Evolutionary conservation across 345 rosid genomes (phyloP), one percentile per base, ranked within the genome.

Genomic region (Eucalyptus virginea): DNA sequence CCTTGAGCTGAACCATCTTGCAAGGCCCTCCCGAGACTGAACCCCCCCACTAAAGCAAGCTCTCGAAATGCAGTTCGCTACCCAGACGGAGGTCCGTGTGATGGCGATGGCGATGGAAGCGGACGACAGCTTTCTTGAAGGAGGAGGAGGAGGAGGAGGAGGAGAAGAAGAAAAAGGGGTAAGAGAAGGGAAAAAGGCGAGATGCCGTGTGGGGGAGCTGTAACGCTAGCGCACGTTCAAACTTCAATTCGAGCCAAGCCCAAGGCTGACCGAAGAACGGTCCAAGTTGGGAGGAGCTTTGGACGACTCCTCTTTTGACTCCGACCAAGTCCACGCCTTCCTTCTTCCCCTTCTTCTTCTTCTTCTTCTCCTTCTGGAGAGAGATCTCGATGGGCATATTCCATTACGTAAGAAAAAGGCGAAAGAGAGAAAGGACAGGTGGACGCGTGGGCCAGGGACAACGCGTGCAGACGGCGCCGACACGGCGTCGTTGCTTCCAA

Each of bases 1-100:
- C 97, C 91, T 93, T 95, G 89, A 94, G 91, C 72, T 94, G 96
- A 86, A 95, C 97, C 97, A 95, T 95, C 56, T 54, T 86, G 48
- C 88, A 34, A 26, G 18, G 67, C 10, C 80, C 86, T 51, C 89
- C 49, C 37, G 87, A 16, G 44, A 77, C 47, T 40, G 30, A 77
- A 40, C n/a, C 14, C 69, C 45, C 81, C 85, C 9, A 11, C 47
- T 21, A 40, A 40, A 40, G 47, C 85, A 77, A 77, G 47, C 85
- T 77, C 47, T 40, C 30, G 13, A 77, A 77, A 77, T 77, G 85
- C 85, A 77, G 85, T 40, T 40, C 7, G 77, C 24, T 6, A 77
- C 85, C 85, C 85, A 21, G 85, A 40, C 8, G 26, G 85, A 77
- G 1, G 85, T 24, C 26, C 13, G 28, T 11, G 15, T 3, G 83